A percentile compares a stretch with the other conserved stretches of the same genome.
Conservation (phyloP, 257 asterid species). For the Nicotiana otophora region DNA sequence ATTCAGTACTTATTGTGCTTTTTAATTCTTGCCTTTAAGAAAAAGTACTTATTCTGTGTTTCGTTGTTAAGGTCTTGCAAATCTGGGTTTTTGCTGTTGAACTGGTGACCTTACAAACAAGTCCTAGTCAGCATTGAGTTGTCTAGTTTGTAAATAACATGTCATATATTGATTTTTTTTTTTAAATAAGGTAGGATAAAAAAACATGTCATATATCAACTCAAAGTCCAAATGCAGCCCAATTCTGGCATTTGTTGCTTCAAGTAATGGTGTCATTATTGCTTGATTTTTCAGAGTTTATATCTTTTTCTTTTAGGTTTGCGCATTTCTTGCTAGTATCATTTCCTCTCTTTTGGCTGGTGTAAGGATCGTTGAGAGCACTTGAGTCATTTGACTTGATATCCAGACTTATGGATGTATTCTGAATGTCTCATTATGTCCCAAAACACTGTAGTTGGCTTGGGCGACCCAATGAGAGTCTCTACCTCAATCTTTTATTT, state of each 20-base stretch:
- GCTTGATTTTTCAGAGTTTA: not conserved
- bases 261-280: not conserved
- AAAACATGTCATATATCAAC: not conserved
- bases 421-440: not conserved
- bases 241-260: slow-evolving; percentile 2
- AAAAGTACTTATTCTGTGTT: not conserved
- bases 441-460: not conserved
- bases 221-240: not conserved
- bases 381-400: not conserved
- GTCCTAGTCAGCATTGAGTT: not conserved
- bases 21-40: too few relatives aligned
- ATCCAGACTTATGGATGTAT: not conserved
- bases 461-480: not conserved
- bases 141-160: not conserved
- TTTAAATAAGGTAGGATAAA: too few relatives aligned
- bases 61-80: not conserved
- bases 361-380: not conserved
- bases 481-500: not conserved
- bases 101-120: not conserved
- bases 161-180: not conserved
- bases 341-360: slow-evolving; percentile 3
- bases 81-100: not conserved
- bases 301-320: not conserved
- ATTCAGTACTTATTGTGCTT: not conserved
- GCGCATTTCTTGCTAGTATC: not conserved